These are phyloP conservation scores for Lachancea waltii DNA, from an alignment of 805 yeast genomes.

Conservation along the genomic window DNA sequence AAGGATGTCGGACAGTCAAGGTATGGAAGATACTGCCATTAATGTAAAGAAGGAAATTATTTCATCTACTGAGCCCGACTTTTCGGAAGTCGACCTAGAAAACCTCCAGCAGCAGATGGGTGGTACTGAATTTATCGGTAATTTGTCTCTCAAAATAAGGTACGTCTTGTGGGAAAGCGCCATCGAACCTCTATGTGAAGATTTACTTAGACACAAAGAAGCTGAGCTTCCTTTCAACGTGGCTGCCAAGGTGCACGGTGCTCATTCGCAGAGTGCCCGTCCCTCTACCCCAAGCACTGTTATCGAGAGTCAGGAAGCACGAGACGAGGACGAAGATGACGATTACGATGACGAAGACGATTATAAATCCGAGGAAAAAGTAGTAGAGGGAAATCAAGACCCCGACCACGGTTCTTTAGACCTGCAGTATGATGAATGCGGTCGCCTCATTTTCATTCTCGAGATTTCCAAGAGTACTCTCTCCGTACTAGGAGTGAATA, in stretches of 20 bases:
- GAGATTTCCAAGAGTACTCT: slow-evolving; percentile 34
- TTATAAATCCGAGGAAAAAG: slow-evolving; percentile 14
- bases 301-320: slow-evolving; percentile 9
- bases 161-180: slow-evolving; percentile 68
- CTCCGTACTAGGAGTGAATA: slow-evolving; percentile 28
- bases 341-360: slow-evolving; percentile 31
- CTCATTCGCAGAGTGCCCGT: too few relatives aligned
- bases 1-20: slow-evolving; percentile 6
- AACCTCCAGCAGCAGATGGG: slow-evolving; percentile 37
- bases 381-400: slow-evolving; percentile 7
- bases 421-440: slow-evolving; percentile 14
- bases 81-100: slow-evolving; percentile 36
- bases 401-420: neutral
- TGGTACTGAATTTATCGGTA: slow-evolving; percentile 43
- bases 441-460: slow-evolving; percentile 27
- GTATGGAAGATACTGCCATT: slow-evolving; percentile 12
- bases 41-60: slow-evolving; percentile 2
- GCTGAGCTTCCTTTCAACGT: neutral
- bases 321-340: slow-evolving; percentile 34
- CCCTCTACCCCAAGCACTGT: too few relatives aligned
- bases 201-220: neutral
- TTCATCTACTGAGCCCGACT: slow-evolving; percentile 26
- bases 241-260: neutral
- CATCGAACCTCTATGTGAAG: slow-evolving; percentile 19
- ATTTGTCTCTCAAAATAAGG: slow-evolving; percentile 57